Conservation (phyloP, 345 rosid genomes). For the Eucalyptus cloeziana region DNA sequence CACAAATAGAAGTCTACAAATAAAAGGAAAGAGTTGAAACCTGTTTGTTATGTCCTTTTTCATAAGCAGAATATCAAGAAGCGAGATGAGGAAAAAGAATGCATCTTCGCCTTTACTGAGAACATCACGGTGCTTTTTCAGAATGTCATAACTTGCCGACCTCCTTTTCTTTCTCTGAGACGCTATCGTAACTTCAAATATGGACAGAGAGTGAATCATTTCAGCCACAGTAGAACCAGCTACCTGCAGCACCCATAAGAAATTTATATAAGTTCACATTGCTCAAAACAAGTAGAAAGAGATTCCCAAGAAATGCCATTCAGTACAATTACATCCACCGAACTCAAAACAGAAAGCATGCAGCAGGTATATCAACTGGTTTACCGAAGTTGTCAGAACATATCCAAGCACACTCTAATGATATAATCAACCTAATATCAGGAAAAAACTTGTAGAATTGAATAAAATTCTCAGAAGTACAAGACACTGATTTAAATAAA, state of each 20-base stretch:
- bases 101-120: conserved; percentile 28
- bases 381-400: neutral
- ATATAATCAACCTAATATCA: neutral
- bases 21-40: conserved; percentile 10
- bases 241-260: conserved; percentile 38
- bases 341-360: neutral
- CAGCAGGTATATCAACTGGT: neutral
- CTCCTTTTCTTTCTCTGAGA: conserved; percentile 52
- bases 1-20: neutral
- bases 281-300: neutral
- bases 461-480: neutral
- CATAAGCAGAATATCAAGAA: conserved; percentile 66
- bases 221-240: conserved; percentile 39
- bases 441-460: neutral
- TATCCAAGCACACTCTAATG: neutral
- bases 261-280: neutral
- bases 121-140: neutral
- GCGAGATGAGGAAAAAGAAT: conserved; percentile 42
- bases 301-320: neutral
- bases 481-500: neutral
- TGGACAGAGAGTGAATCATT: conserved; percentile 34
- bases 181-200: conserved; percentile 13
- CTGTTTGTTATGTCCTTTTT: conserved; percentile 75
- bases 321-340: neutral
- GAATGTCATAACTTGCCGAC: conserved; percentile 6